Evolutionary conservation across 108 stramenopile species (phyloP).

Genomic region (Cyclotella kingstonii): DNA sequence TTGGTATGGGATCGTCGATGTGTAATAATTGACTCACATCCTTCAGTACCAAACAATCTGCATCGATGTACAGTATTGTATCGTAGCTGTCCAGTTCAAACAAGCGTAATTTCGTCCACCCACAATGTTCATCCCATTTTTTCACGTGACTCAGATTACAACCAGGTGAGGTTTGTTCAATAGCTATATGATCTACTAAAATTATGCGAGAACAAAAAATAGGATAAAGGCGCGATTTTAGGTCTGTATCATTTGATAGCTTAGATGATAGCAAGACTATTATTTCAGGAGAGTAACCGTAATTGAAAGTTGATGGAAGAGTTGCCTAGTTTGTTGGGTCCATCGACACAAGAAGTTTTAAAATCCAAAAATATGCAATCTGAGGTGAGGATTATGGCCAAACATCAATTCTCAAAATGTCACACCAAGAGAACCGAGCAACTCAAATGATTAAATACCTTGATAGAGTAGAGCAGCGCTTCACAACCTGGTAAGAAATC

Average conservation of each 20-base stretch:
- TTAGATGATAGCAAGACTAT: conserved; percentile 62
- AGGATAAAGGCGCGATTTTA: conserved; percentile 11
- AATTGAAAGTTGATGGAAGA: too few species aligned
- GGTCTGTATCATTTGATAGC: conserved; percentile 17
- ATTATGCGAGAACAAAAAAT: conserved; percentile 47
- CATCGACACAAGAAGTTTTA: neutral
- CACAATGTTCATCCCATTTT: conserved; percentile 49
- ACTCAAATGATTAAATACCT: conserved; percentile 12
- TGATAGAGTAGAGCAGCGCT: conserved; percentile 71
- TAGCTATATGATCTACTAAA: conserved; percentile 35
- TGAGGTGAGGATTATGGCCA: neutral
- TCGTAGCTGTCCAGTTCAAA: conserved; percentile 65
- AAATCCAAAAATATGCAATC: neutral
- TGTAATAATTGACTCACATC: conserved; percentile 61
- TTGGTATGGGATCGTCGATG: too few species aligned
- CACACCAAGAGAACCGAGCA: neutral
- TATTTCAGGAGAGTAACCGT: conserved; percentile 45
- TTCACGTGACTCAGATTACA: conserved; percentile 13
- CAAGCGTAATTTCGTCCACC: conserved; percentile 55
- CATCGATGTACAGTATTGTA: conserved; percentile 81
- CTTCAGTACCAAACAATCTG: conserved; percentile 70
- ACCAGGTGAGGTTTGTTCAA: neutral
- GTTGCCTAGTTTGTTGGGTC: conserved; percentile 11
- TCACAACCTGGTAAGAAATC: conserved; percentile 74
- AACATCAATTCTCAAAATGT: neutral